phyloP scores from a whole-genome alignment of 129 eudicot genomes.

The Apium graveolens region DNA sequence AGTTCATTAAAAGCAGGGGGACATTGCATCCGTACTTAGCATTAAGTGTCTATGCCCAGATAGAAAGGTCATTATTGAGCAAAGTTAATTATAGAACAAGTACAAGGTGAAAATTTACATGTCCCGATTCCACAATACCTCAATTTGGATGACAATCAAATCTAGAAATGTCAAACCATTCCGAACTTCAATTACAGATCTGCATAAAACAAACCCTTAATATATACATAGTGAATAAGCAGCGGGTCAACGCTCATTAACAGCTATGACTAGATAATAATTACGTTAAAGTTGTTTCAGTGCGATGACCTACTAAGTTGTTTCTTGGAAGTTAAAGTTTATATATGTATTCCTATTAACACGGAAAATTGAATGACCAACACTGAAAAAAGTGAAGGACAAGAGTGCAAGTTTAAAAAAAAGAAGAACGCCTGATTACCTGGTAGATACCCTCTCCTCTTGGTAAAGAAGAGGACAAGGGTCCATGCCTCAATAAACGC shows the following conservation, averaged over 20 bases:
- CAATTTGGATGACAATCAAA: conserved; percentile 87
- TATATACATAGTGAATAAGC: neutral
- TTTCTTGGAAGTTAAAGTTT: neutral
- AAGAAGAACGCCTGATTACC: neutral
- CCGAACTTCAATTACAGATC: conserved; percentile 96
- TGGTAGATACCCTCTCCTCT: neutral
- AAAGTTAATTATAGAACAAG: conserved; percentile 4
- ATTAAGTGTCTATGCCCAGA: conserved; percentile 55
- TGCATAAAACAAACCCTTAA: conserved; percentile 22
- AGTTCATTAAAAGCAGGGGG: conserved; percentile 89
- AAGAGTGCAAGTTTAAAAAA: neutral
- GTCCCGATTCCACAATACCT: conserved; percentile 37
- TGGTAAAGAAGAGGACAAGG: neutral
- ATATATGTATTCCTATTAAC: neutral
- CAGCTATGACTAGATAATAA: neutral
- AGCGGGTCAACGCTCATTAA: neutral
- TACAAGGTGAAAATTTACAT: neutral
- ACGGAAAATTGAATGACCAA: neutral
- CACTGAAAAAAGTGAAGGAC: neutral
- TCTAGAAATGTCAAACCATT: conserved; percentile 83
- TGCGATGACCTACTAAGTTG: neutral
- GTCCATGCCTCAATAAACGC: neutral
- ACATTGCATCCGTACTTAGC: conserved; percentile 84
- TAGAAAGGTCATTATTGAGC: conserved; percentile 14
- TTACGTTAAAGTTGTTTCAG: neutral